phyloP scores from a whole-genome alignment of 768 basidiomycete species.

The Podaxis sp. region DNA sequence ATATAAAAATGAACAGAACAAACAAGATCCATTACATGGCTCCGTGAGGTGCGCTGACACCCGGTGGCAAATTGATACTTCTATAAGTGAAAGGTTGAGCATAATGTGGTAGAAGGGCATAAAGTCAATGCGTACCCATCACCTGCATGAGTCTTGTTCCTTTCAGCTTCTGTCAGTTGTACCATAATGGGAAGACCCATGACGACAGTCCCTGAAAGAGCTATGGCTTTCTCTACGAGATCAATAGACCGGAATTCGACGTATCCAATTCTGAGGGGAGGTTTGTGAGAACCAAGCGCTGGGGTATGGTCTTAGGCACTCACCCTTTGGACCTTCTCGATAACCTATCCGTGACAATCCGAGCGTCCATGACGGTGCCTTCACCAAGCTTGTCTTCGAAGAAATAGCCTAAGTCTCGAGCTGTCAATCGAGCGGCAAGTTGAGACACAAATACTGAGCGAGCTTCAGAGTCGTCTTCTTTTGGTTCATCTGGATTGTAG shows the following conservation, averaged over 20 bases:
- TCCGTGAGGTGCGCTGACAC: slow-evolving; percentile 77
- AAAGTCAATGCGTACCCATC: slow-evolving; percentile 60
- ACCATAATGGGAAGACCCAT: slow-evolving; percentile 98
- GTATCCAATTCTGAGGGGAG: slow-evolving; percentile 80
- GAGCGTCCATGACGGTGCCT: slow-evolving; percentile 90
- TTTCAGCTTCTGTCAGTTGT: slow-evolving; percentile 95
- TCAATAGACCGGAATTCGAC: slow-evolving; percentile 94
- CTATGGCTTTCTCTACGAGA: slow-evolving; percentile 86
- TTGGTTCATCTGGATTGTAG: slow-evolving; percentile 84
- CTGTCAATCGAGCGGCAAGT: slow-evolving; percentile 94
- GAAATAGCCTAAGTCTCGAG: slow-evolving; percentile 96
- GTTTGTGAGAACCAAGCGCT: slow-evolving; percentile 5
- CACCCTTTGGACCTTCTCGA: slow-evolving; percentile 98
- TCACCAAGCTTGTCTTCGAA: slow-evolving; percentile 97
- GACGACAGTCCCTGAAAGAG: slow-evolving; percentile 90
- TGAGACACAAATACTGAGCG: slow-evolving; percentile 99
- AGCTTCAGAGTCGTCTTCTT: slow-evolving; percentile 96
- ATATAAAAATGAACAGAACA: neutral
- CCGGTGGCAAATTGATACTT: slow-evolving; percentile 81
- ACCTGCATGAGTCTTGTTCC: slow-evolving; percentile 86
- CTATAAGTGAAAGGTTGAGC: slow-evolving; percentile 33
- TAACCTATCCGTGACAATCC: slow-evolving; percentile 93
- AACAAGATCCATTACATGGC: slow-evolving; percentile 72
- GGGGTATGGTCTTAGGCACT: slow-evolving; percentile 23
- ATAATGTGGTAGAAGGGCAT: neutral